Evolutionary conservation across 1,284 basidiomycete species (phyloP).

Genomic region (Pyrrhoderma lamaoense): DNA sequence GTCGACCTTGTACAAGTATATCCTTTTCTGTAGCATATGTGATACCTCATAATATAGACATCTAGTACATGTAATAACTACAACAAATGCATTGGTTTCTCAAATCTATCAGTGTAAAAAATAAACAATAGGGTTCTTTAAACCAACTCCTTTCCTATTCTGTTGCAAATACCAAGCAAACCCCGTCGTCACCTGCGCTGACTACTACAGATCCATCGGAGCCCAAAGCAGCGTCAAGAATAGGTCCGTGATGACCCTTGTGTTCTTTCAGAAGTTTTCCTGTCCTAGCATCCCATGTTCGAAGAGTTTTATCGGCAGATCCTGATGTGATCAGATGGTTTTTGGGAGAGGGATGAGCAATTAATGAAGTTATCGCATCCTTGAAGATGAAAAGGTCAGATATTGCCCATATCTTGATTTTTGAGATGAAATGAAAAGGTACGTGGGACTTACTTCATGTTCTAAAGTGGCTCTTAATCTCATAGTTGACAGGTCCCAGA

Average conservation of each 20-base stretch:
- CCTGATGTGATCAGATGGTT: conserved; percentile 73
- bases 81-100: background rate
- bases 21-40: background rate
- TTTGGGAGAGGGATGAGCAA: conserved; percentile 66
- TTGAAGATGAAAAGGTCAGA: conserved; percentile 28
- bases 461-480: conserved; percentile 72
- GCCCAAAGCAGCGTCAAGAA: conserved; percentile 74
- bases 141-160: conserved; percentile 27
- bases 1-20: no score
- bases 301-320: conserved; percentile 80
- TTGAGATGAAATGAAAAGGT: conserved; percentile 3
- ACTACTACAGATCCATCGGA: conserved; percentile 60
- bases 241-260: conserved; percentile 77
- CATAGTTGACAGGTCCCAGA: conserved; percentile 90
- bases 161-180: conserved; percentile 72
- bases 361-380: conserved; percentile 83
- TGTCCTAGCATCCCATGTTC: conserved; percentile 90
- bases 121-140: background rate
- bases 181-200: conserved; percentile 82
- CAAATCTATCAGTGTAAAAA: background rate
- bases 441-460: conserved; percentile 69
- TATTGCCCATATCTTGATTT: conserved; percentile 4
- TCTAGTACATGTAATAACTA: no score
- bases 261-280: conserved; percentile 75
- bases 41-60: no score